Conservation (phyloP, 1,139 yeast species). For the Yamadazyma membranifaciens region DNA sequence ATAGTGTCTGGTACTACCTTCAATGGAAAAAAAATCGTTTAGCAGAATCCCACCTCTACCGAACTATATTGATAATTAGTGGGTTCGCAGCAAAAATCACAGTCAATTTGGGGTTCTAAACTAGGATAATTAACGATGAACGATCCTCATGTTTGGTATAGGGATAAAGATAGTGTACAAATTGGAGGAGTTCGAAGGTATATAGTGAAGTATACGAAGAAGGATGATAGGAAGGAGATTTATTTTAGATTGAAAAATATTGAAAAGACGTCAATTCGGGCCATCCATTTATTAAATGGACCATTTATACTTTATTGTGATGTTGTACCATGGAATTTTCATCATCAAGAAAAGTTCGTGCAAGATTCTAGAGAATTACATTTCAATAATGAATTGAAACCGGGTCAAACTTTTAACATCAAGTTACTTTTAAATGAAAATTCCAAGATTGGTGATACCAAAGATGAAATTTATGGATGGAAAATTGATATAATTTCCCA, state of each 20-base stretch:
- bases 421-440: constrained; percentile 47
- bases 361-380: constrained; percentile 35
- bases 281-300: constrained; percentile 56
- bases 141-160: constrained; percentile 35
- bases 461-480: constrained; percentile 55
- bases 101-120: too few relatives aligned
- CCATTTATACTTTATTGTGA: constrained; percentile 62
- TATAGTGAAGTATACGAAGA: constrained; percentile 25
- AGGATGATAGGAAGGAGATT: constrained; percentile 19
- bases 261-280: constrained; percentile 49
- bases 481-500: constrained; percentile 80
- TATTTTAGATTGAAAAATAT: constrained; percentile 49
- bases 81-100: neutral
- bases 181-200: constrained; percentile 44
- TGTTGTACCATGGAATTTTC: constrained; percentile 52
- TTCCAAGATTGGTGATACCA: constrained; percentile 19
- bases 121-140: constrained; percentile 2
- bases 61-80: too few relatives aligned
- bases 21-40: too few relatives aligned
- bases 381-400: constrained; percentile 49
- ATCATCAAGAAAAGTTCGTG: constrained; percentile 28
- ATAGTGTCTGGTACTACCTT: too few relatives aligned
- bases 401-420: constrained; percentile 60
- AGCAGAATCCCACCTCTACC: too few relatives aligned
- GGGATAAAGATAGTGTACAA: constrained; percentile 33